A percentile compares a stretch with the other conserved stretches of the same genome.
These are phyloP conservation scores for Alternaria sp. DNA, from an alignment of 2,329 filamentous ascomycete species.

Conservation along the genomic window DNA sequence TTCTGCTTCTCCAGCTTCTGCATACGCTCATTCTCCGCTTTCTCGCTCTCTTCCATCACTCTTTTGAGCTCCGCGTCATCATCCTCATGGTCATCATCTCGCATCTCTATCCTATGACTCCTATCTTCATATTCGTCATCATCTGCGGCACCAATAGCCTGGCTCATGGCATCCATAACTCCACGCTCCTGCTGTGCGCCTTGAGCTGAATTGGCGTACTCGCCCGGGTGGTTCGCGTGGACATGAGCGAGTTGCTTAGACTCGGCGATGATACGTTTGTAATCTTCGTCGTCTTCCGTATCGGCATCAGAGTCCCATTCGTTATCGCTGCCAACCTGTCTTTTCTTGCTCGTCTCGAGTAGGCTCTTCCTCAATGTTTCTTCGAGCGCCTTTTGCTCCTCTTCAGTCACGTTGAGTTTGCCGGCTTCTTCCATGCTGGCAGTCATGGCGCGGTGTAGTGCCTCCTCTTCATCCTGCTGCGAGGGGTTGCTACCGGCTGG, in stretches of 20 bases:
- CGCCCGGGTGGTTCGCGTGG: conserved; percentile 29
- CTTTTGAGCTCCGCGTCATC: conserved; percentile 39
- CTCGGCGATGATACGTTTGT: conserved; percentile 47
- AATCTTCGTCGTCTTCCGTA: conserved; percentile 48
- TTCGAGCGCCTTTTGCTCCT: conserved; percentile 54
- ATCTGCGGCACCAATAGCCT: conserved; percentile 9
- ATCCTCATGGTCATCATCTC: conserved; percentile 12
- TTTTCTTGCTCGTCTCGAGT: conserved; percentile 47
- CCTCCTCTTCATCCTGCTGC: conserved; percentile 56
- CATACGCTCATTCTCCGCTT: conserved; percentile 50
- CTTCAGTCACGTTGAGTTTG: conserved; percentile 39
- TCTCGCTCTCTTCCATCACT: conserved; percentile 39
- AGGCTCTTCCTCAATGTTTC: conserved; percentile 56
- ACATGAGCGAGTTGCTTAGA: conserved; percentile 42
- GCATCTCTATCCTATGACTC: background rate
- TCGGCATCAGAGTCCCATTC: conserved; percentile 41
- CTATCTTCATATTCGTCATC: background rate
- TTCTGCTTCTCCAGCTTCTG: conserved; percentile 53
- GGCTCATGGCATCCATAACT: conserved; percentile 16
- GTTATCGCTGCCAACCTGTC: conserved; percentile 29
- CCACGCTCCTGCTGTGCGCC: conserved; percentile 18
- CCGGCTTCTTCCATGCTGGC: conserved; percentile 59
- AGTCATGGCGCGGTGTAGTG: conserved; percentile 59
- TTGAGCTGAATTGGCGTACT: conserved; percentile 20
- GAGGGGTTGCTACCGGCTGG: conserved; percentile 35